Base-by-base conservation (phyloP, 306 rosid species). In the Mimosa bimucronata region DNA sequence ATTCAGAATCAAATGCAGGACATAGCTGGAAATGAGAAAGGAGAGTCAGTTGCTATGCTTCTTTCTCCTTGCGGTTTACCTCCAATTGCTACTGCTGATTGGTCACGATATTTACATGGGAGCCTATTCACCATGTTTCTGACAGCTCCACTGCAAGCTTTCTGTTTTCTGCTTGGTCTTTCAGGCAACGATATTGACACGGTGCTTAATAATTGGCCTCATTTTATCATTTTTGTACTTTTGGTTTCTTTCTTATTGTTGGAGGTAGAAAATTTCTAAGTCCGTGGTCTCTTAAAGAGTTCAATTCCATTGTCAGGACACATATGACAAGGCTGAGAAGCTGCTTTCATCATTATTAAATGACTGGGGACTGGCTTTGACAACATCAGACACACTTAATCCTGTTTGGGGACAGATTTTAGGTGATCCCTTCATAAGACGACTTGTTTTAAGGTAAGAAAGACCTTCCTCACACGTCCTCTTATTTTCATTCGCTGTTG, bases 61-160 rank as follows among this genome's bases (percentile, higher is more conserved):
- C 90, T 95, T 52, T 95, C 98, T 80, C 88, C 96, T 57, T 84
- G 87, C 72, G 83, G 86, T 77, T 76, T 86, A 21, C 86, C 87
- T 85, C 88, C 83, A 52, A 29, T 78, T 71, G 71, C 78, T 42
- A 72, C 87, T 31, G 37, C 37, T 12, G 86, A 83, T 55, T 92
- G 65, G 82, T 83, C 90, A 30, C 83, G 77, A 75, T 84, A 90
- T 80, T 80, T 86, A 66, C 85, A 81, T 75, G 98, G 97, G 70
- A 90, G 98, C 88, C 83, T 91, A 50, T 95, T 95, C 88, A 95
- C 98, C 86, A 80, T 89, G 91, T 95, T 95, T 81, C 92, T 95
- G 65, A 88, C 98, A 37, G 92, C 96, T 83, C 98, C 98, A 0
- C 66, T 95, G 85, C 98, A 92, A 88, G 97, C 96, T 80, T 83